These are phyloP conservation scores for Diaporthe vaccinii DNA, from an alignment of 2,329 filamentous ascomycete species.

Conservation along the genomic window DNA sequence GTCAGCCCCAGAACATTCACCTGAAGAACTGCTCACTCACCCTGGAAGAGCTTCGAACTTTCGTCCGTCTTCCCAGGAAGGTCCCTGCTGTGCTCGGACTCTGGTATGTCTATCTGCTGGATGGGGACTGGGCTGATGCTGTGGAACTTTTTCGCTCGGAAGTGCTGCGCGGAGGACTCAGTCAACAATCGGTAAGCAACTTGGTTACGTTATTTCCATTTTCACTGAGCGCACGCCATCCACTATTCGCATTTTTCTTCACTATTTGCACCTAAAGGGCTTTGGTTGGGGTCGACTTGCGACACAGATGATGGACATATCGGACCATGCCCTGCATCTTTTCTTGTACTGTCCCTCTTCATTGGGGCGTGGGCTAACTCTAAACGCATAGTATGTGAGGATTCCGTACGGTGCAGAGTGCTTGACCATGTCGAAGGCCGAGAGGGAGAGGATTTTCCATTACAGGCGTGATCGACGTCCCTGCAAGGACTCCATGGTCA, in stretches of 20 bases:
- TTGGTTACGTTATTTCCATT: neutral
- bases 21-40: slow-evolving; percentile 8
- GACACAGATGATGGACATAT: neutral
- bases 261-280: neutral
- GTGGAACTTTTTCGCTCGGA: neutral
- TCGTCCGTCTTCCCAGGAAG: neutral
- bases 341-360: too few relatives aligned
- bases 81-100: neutral
- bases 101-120: slow-evolving; percentile 1
- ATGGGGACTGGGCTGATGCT: slow-evolving; percentile 3
- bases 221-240: too few relatives aligned
- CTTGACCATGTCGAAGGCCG: neutral
- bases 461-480: neutral
- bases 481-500: slow-evolving; percentile 3
- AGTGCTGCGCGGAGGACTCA: neutral
- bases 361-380: neutral
- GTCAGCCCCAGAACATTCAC: neutral
- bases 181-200: slow-evolving; percentile 11
- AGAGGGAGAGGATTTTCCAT: neutral
- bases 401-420: neutral
- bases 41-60: neutral
- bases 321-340: neutral
- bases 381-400: neutral
- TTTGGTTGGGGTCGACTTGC: neutral
- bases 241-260: neutral